These are phyloP conservation scores for Lyophyllum decastes DNA, from an alignment of 768 basidiomycete species.

Conservation along the genomic window DNA sequence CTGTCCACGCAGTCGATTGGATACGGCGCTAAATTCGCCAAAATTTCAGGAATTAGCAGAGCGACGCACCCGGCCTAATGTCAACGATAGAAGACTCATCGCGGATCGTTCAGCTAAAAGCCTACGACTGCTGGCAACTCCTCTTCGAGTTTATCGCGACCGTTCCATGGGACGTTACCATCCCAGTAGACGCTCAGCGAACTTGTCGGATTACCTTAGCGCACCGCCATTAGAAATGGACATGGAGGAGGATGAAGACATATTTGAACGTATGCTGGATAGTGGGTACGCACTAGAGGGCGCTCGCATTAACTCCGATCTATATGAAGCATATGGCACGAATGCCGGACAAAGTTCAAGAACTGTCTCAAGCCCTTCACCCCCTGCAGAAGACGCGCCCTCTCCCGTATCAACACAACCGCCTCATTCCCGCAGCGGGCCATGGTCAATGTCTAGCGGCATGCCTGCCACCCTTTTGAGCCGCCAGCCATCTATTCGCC, in stretches of 20 bases:
- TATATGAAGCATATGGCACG: constrained; percentile 63
- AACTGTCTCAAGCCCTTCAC: constrained; percentile 31
- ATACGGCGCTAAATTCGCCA: constrained; percentile 3
- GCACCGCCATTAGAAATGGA: constrained; percentile 57
- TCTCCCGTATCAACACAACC: constrained; percentile 25
- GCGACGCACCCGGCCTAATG: constrained; percentile 54
- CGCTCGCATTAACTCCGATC: constrained; percentile 55
- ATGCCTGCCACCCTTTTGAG: constrained; percentile 35
- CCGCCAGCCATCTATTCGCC: constrained; percentile 65
- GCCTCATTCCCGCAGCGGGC: constrained; percentile 24
- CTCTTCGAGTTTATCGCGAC: constrained; percentile 54
- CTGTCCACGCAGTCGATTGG: background rate
- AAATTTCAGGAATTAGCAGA: constrained; percentile 71
- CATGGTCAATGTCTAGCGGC: constrained; percentile 32
- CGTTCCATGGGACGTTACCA: constrained; percentile 32
- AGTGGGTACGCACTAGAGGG: constrained; percentile 48
- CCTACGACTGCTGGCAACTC: constrained; percentile 56
- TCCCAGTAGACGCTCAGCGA: constrained; percentile 37
- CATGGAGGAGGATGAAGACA: constrained; percentile 70
- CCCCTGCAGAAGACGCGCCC: constrained; percentile 34
- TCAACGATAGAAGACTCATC: constrained; percentile 61
- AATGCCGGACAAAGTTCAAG: constrained; percentile 13
- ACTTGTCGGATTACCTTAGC: constrained; percentile 54
- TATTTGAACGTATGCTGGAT: constrained; percentile 47
- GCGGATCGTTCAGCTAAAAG: constrained; percentile 67